Base-by-base conservation (phyloP, 768 basidiomycete genomes). In the Pholiota molesta region DNA sequence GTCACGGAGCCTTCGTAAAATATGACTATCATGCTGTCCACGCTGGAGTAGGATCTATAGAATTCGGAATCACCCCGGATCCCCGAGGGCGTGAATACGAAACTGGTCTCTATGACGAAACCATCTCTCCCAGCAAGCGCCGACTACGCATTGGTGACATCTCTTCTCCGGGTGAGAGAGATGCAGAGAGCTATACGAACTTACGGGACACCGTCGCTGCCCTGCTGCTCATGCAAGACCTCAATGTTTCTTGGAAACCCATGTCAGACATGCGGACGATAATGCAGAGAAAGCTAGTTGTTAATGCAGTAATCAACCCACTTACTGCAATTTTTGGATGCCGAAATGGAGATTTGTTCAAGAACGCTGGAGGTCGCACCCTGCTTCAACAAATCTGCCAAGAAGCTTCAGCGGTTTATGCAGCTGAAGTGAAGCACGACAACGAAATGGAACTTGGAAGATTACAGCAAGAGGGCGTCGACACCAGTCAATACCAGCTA, bases 291-390 rank as follows among this genome's bases (percentile, higher is more conserved):
- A 95, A 95, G 76, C 77, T 97, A 47, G 92, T 89, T 31, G 84
- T 92, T 61, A 94, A 97, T 71, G 79, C 88, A 13, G 81, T 87
- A 66, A 85, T 98, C 73, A 95, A 97, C 69, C 88, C 97, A 1
- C 81, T 98, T 59, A 92, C 95, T 0, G 91, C 93, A 9, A 71
- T 98, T 23, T 76, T 94, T 63, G 86, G 86, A 31, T 91, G 94
- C 68, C 81, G 84, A 55, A 97, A 97, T 71, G 94, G 94, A 17
- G 86, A 87, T 1, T 73, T 97, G 19, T 82, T 91, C 69, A 72
- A 72, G 6, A 74, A 83, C 9, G 55, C 67, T 0, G 73, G 77
- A 13, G 81, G 86, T 2, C 65, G 69, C 2, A 74, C 76, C 26
- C 72, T 95, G 39, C 73, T 86, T 55, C 57, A 68, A 1, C 71